phyloP scores from a whole-genome alignment of 805 yeast species.

The Monosporozyma aerobia region DNA sequence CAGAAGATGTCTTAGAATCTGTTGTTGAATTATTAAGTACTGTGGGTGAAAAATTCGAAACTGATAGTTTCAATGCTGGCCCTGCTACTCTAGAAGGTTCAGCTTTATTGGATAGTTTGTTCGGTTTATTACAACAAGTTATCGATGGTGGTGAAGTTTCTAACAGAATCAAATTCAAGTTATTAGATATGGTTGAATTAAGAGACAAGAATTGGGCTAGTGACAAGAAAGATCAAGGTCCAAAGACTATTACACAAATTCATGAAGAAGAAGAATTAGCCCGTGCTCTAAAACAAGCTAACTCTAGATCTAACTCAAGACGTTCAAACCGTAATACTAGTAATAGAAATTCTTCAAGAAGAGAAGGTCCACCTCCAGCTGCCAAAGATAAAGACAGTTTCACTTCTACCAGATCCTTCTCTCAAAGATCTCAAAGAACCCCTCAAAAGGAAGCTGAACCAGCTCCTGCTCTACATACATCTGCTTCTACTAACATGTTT shows the following conservation, averaged over 20 bases:
- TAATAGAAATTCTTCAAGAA: constrained; percentile 16
- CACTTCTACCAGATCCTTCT: constrained; percentile 25
- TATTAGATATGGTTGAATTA: constrained; percentile 80
- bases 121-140: constrained; percentile 44
- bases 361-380: constrained; percentile 16
- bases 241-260: constrained; percentile 85
- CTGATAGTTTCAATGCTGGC: constrained; percentile 23
- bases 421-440: constrained; percentile 23
- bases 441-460: constrained; percentile 10
- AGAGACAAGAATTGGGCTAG: constrained; percentile 60
- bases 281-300: constrained; percentile 33
- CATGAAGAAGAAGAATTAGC: constrained; percentile 76
- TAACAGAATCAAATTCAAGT: constrained; percentile 75
- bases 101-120: constrained; percentile 48
- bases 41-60: constrained; percentile 69
- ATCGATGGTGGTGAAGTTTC: constrained; percentile 48
- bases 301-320: constrained; percentile 38
- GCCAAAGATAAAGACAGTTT: constrained; percentile 21
- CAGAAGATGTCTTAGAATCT: constrained; percentile 86
- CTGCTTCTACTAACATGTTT: constrained; percentile 26
- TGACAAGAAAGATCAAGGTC: constrained; percentile 64
- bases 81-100: constrained; percentile 34
- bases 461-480: constrained; percentile 17
- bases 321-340: constrained; percentile 7
- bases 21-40: constrained; percentile 76